phyloP scores from a whole-genome alignment of 2,329 filamentous ascomycete genomes.

The Trichoderma sp. region DNA sequence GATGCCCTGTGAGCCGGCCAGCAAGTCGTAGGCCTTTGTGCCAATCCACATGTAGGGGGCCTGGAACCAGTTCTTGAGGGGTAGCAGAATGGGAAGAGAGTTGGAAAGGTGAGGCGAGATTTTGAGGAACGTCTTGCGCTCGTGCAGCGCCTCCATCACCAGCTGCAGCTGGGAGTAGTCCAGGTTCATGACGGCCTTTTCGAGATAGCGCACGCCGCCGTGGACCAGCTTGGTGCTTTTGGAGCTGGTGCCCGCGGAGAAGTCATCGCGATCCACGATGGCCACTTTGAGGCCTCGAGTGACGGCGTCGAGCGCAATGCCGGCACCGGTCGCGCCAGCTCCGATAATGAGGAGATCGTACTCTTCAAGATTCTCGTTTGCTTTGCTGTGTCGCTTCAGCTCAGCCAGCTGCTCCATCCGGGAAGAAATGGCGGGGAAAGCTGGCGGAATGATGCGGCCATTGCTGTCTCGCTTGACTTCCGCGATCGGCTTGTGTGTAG shows the following conservation, averaged over 20 bases:
- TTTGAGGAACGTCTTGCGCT: slow-evolving; percentile 79
- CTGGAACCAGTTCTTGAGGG: slow-evolving; percentile 80
- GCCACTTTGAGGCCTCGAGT: slow-evolving; percentile 78
- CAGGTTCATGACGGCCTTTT: slow-evolving; percentile 83
- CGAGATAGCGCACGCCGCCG: slow-evolving; percentile 79
- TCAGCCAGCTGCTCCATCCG: slow-evolving; percentile 42
- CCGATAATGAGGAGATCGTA: slow-evolving; percentile 80
- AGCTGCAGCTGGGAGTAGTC: slow-evolving; percentile 81
- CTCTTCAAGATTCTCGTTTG: slow-evolving; percentile 46
- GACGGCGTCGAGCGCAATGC: slow-evolving; percentile 77
- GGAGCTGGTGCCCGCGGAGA: slow-evolving; percentile 76
- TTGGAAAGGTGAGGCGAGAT: slow-evolving; percentile 78
- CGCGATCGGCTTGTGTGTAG: slow-evolving; percentile 35
- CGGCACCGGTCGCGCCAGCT: slow-evolving; percentile 74
- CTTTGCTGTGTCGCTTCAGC: slow-evolving; percentile 34
- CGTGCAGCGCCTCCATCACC: slow-evolving; percentile 76
- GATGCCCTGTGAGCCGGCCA: slow-evolving; percentile 78
- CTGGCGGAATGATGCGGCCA: slow-evolving; percentile 39
- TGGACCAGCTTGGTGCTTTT: slow-evolving; percentile 88
- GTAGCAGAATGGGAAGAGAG: slow-evolving; percentile 82
- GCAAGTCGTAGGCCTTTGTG: slow-evolving; percentile 76
- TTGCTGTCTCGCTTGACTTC: slow-evolving; percentile 37
- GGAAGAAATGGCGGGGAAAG: slow-evolving; percentile 36
- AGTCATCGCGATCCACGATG: slow-evolving; percentile 79
- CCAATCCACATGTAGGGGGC: slow-evolving; percentile 70